Conservation (phyloP, 805 yeast genomes). For the Vanderwaltozyma tropicalis region DNA sequence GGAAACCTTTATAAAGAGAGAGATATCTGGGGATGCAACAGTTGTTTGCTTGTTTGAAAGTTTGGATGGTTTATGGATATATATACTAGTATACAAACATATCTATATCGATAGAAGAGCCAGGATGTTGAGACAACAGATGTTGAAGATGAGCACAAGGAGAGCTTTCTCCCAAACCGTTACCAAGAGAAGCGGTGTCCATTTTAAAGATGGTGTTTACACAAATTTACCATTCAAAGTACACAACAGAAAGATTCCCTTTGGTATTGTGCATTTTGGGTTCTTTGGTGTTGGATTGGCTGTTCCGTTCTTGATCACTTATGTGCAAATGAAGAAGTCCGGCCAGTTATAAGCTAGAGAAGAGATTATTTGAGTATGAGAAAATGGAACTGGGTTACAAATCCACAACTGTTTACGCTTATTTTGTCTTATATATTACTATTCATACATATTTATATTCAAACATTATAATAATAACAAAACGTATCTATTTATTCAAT, state of each 20-base stretch:
- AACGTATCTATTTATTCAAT: too few species aligned
- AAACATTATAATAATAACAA: too few species aligned
- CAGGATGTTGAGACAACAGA: constrained; percentile 17
- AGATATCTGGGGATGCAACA: too few species aligned
- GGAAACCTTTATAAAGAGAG: too few species aligned
- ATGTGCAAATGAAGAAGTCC: constrained; percentile 79
- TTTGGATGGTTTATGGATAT: too few species aligned
- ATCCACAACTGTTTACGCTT: too few species aligned
- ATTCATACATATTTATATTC: too few species aligned
- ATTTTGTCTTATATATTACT: too few species aligned
- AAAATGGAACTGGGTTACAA: not conserved
- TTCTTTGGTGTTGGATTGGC: constrained; percentile 62
- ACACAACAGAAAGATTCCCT: constrained; percentile 87
- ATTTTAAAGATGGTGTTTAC: constrained; percentile 76
- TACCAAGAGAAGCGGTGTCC: constrained; percentile 32
- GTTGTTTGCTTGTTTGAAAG: too few species aligned
- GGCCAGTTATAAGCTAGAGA: constrained; percentile 32
- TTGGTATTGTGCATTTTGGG: constrained; percentile 70
- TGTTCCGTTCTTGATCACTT: constrained; percentile 69
- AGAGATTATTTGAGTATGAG: not conserved
- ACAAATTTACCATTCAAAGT: constrained; percentile 90
- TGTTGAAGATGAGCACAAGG: constrained; percentile 18
- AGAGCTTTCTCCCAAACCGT: constrained; percentile 52
- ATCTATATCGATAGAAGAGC: too few species aligned
- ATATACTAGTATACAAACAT: not conserved